Conservation (phyloP, 371 early-diverging fungal species). For the Actinomucor elegans region DNA sequence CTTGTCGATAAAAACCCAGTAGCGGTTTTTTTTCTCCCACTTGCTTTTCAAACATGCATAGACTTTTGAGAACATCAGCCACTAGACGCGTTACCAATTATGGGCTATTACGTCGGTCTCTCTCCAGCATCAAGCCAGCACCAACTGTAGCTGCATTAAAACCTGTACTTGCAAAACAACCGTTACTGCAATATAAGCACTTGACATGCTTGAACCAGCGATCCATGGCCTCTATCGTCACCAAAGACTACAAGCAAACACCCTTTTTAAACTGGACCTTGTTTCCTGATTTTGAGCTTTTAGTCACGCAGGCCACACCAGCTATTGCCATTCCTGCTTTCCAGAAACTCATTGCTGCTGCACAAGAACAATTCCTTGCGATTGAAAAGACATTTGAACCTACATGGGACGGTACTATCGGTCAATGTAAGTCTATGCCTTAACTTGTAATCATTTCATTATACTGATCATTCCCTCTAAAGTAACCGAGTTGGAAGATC, state of each 20-base stretch:
- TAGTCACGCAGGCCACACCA: constrained; percentile 41
- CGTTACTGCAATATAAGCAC: constrained; percentile 2
- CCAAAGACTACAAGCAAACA: constrained; percentile 14
- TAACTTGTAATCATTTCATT: neutral
- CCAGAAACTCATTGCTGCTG: constrained; percentile 41
- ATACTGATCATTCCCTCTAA: neutral
- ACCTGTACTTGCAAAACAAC: neutral
- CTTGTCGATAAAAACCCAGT: too few relatives aligned
- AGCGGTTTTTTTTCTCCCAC: too few relatives aligned
- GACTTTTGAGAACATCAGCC: constrained; percentile 7
- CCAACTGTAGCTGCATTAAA: neutral
- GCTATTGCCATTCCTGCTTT: constrained; percentile 56
- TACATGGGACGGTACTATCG: constrained; percentile 65
- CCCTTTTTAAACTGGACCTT: constrained; percentile 53
- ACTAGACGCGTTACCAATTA: constrained; percentile 9
- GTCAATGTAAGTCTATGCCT: constrained; percentile 41
- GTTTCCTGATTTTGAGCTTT: constrained; percentile 57
- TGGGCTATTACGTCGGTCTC: constrained; percentile 13
- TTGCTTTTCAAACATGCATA: constrained; percentile 16
- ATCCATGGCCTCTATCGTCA: neutral
- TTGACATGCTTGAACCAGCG: neutral
- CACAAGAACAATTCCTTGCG: constrained; percentile 47
- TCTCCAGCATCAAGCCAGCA: neutral
- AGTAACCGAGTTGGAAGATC: constrained; percentile 59
- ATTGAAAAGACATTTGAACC: constrained; percentile 57